These are phyloP conservation scores for Tylopilus balloui DNA, from an alignment of 768 basidiomycete species.

Conservation along the genomic window DNA sequence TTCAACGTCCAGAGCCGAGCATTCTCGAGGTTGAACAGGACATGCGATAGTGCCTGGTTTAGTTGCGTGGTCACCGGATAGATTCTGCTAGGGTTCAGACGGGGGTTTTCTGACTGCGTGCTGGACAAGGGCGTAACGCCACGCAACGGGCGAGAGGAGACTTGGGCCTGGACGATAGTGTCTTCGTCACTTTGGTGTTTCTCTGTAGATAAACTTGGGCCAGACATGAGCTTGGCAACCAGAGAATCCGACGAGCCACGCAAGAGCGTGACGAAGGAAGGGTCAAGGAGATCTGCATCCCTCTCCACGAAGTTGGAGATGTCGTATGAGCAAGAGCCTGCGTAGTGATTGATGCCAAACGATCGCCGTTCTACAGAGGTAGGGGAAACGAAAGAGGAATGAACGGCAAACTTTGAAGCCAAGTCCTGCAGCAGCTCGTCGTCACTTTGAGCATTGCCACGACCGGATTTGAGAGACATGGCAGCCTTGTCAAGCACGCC, in stretches of 20 bases:
- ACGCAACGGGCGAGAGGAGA: slow-evolving; percentile 54
- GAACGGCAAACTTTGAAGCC: slow-evolving; percentile 40
- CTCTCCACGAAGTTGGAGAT: slow-evolving; percentile 44
- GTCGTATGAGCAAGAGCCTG: slow-evolving; percentile 53
- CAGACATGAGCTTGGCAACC: slow-evolving; percentile 57
- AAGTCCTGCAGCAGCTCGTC: slow-evolving; percentile 50
- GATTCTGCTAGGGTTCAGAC: slow-evolving; percentile 46
- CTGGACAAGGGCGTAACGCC: slow-evolving; percentile 36
- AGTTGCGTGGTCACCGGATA: slow-evolving; percentile 59
- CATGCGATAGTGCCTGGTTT: slow-evolving; percentile 47
- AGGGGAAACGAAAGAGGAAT: slow-evolving; percentile 48
- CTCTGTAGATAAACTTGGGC: slow-evolving; percentile 56
- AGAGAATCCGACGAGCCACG: slow-evolving; percentile 49
- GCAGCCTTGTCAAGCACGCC: slow-evolving; percentile 52
- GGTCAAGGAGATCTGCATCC: slow-evolving; percentile 50
- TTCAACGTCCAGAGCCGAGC: slow-evolving; percentile 51
- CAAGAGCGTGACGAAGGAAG: slow-evolving; percentile 51
- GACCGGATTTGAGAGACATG: slow-evolving; percentile 47
- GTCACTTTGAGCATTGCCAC: slow-evolving; percentile 43
- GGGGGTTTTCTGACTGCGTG: slow-evolving; percentile 34
- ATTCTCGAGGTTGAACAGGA: slow-evolving; percentile 43
- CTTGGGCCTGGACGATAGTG: slow-evolving; percentile 61
- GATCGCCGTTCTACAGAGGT: slow-evolving; percentile 30
- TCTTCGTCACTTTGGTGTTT: slow-evolving; percentile 51
- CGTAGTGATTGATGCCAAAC: slow-evolving; percentile 62